These are phyloP conservation scores for Didymella pinodella DNA, from an alignment of 2,329 filamentous ascomycete species.

Conservation along the genomic window DNA sequence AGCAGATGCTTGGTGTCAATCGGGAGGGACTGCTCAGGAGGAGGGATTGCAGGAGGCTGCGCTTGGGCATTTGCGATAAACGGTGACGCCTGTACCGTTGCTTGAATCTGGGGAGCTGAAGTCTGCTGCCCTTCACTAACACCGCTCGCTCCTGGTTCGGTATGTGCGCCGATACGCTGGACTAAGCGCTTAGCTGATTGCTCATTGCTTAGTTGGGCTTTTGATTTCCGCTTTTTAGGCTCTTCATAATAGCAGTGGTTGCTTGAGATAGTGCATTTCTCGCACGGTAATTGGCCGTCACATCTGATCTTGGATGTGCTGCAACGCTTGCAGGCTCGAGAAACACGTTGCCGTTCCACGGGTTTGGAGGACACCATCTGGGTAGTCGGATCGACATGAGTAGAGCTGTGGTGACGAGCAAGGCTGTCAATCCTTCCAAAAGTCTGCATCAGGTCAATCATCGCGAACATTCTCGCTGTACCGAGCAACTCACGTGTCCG, in stretches of 20 bases:
- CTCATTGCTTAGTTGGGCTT: background rate
- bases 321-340: constrained; percentile 13
- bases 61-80: background rate
- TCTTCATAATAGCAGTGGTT: background rate
- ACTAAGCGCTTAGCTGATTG: background rate
- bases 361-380: background rate
- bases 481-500: background rate
- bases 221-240: background rate
- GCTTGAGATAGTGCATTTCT: background rate
- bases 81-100: background rate
- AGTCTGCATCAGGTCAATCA: background rate
- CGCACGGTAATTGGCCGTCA: constrained; percentile 8
- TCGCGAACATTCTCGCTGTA: background rate
- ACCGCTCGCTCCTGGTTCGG: background rate
- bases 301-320: constrained; percentile 12
- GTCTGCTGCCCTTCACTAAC: background rate
- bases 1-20: background rate
- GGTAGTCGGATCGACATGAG: background rate
- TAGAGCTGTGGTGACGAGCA: background rate
- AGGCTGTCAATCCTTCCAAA: background rate
- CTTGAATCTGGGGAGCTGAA: background rate
- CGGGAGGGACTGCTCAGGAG: background rate
- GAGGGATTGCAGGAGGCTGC: background rate
- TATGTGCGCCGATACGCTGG: background rate
- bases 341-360: constrained; percentile 9